Evolutionary conservation across 2,329 filamentous ascomycete genomes (phyloP).

Genomic region (Dryadomyces quercivorus): DNA sequence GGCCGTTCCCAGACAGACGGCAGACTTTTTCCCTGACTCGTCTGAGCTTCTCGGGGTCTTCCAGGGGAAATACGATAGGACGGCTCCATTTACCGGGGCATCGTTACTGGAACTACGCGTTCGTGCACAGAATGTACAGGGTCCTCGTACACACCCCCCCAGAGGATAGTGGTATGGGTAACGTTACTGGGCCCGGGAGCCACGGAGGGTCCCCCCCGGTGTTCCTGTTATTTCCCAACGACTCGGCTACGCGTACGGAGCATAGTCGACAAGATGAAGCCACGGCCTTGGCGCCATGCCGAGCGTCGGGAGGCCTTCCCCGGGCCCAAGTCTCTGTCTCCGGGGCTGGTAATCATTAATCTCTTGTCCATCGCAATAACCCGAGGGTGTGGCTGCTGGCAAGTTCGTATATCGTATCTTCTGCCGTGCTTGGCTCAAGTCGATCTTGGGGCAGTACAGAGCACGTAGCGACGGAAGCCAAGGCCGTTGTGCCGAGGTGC

Average conservation of each 20-base stretch:
- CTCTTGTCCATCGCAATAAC: background rate
- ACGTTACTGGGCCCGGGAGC: too few species aligned
- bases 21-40: too few species aligned
- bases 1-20: too few species aligned
- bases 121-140: too few species aligned
- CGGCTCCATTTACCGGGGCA: background rate
- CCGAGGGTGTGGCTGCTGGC: background rate
- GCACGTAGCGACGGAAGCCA: too few species aligned
- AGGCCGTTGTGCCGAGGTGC: too few species aligned
- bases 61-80: background rate
- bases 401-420: too few species aligned
- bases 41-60: too few species aligned
- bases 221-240: background rate
- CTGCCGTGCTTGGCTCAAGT: too few species aligned
- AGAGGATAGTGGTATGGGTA: too few species aligned
- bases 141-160: background rate
- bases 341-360: background rate
- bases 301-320: background rate
- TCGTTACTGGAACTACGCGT: background rate
- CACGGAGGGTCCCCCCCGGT: too few species aligned
- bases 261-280: background rate
- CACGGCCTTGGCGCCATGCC: background rate
- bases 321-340: background rate
- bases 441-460: too few species aligned
- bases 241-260: background rate